These are phyloP conservation scores for Cordyceps sp. DNA, from an alignment of 2,329 filamentous ascomycete species.

Conservation along the genomic window DNA sequence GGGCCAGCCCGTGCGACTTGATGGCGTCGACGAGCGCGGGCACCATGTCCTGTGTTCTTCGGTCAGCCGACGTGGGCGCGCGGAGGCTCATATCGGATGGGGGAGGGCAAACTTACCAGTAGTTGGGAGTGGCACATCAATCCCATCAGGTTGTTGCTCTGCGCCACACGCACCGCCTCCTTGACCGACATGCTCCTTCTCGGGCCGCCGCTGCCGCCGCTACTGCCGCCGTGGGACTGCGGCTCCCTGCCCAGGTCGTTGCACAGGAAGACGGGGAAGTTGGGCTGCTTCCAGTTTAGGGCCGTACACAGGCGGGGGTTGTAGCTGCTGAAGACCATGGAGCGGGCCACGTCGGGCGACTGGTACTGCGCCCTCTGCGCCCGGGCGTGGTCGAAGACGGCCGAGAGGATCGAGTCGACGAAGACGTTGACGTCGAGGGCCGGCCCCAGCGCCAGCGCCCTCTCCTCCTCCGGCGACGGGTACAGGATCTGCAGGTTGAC, in stretches of 20 bases:
- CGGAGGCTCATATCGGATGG: no score
- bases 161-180: slow-evolving; percentile 81
- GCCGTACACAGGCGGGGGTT: slow-evolving; percentile 83
- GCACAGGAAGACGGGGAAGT: slow-evolving; percentile 90
- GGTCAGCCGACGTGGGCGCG: slow-evolving; percentile 3
- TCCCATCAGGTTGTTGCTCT: slow-evolving; percentile 97
- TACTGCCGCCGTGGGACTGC: slow-evolving; percentile 28
- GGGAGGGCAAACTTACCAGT: slow-evolving; percentile 42
- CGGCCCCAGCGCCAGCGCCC: slow-evolving; percentile 50
- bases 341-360: slow-evolving; percentile 57
- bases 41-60: slow-evolving; percentile 57
- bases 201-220: slow-evolving; percentile 24
- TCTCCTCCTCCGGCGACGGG: slow-evolving; percentile 60
- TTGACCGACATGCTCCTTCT: slow-evolving; percentile 72
- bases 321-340: slow-evolving; percentile 87
- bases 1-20: slow-evolving; percentile 81
- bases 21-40: slow-evolving; percentile 84
- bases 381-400: slow-evolving; percentile 85
- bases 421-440: slow-evolving; percentile 73
- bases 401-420: slow-evolving; percentile 65
- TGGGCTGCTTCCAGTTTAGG: slow-evolving; percentile 98
- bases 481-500: slow-evolving; percentile 88
- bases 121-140: slow-evolving; percentile 78
- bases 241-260: slow-evolving; percentile 68
- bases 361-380: slow-evolving; percentile 43